Base-by-base conservation (phyloP, 805 yeast species). In the Kodamaea kakaduensis region DNA sequence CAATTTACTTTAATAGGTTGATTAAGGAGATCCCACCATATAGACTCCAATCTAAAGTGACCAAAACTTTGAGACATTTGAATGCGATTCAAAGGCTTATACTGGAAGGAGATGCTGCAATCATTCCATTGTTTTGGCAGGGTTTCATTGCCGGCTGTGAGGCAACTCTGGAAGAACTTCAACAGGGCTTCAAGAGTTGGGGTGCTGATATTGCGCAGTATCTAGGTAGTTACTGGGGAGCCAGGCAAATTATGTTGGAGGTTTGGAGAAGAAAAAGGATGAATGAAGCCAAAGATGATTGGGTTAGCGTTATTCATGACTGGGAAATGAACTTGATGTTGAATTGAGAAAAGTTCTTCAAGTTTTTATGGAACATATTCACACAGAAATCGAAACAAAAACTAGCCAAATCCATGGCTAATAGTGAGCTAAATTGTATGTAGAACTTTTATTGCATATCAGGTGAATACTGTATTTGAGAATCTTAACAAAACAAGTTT, bases 141-240 rank as follows among this genome's bases (percentile, higher is more conserved):
- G 94, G 93, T 0, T 87, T 87, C 46, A 81, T 87, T 28, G 88
- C 90, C 1, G 95, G 94, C 0, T 81, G 93, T 49, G 87, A 84
- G 42, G 81, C 88, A 8, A 71, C 75, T 40, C 75, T 80, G 5
- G 47, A 57, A 1, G 67, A 65, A 22, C 57, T 80, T 23, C 90
- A 84, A 44, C 59, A 69, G 40, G 80, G 86, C 26, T 85, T 76
- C 59, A 79, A 77, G 50, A 65, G 69, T 39, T 86, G 95, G 94
- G 80, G 79, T 8, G 77, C 75, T n/a, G 75, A 75, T 39, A 75
- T 76, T 29, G 73, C 71, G 14, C 69, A 58, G 41, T 66, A 60
- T 41, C 46, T 61, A 34, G 94, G 95, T 0, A 78, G 89, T 20
- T 86, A 85, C 52, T 83, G 88, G 85, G 88, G 87, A 9, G 88